These are phyloP conservation scores for Emmonsiellopsis sp. DNA, from an alignment of 2,329 filamentous ascomycete species.

Conservation along the genomic window DNA sequence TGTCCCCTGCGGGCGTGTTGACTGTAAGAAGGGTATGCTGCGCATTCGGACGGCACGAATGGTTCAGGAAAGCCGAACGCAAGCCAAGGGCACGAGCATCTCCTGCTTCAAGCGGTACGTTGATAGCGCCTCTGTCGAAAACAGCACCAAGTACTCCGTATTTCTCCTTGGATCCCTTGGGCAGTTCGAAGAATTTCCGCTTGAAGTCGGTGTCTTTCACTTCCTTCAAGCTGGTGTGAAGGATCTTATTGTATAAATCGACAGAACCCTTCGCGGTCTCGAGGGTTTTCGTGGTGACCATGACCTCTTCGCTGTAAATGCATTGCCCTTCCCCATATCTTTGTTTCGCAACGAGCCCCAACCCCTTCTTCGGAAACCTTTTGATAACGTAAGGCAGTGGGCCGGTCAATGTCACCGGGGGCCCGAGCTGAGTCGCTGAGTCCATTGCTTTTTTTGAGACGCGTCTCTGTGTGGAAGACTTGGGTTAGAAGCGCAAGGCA, in stretches of 20 bases:
- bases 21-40: constrained; percentile 7
- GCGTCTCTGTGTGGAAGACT: too few species aligned
- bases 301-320: constrained; percentile 8
- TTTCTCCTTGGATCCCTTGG: not conserved
- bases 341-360: constrained; percentile 3
- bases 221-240: constrained; percentile 2
- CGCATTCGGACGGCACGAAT: constrained; percentile 19
- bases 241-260: constrained; percentile 2
- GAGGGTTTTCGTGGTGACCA: constrained; percentile 1
- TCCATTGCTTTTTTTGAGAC: too few species aligned
- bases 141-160: constrained; percentile 4
- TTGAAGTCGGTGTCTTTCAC: not conserved
- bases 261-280: not conserved
- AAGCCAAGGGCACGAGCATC: not conserved
- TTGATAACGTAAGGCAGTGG: not conserved
- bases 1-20: not conserved
- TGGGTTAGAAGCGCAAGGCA: too few species aligned
- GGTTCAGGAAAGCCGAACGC: constrained; percentile 14
- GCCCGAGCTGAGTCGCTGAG: too few species aligned
- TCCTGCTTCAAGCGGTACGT: not conserved
- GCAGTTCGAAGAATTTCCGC: constrained; percentile 5
- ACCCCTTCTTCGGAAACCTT: not conserved
- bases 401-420: too few species aligned
- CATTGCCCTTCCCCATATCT: not conserved
- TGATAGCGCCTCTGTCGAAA: constrained; percentile 7